Evolutionary conservation across 345 rosid genomes (phyloP), one percentile per base, ranked within the genome.

Genomic region (Firmiana major): DNA sequence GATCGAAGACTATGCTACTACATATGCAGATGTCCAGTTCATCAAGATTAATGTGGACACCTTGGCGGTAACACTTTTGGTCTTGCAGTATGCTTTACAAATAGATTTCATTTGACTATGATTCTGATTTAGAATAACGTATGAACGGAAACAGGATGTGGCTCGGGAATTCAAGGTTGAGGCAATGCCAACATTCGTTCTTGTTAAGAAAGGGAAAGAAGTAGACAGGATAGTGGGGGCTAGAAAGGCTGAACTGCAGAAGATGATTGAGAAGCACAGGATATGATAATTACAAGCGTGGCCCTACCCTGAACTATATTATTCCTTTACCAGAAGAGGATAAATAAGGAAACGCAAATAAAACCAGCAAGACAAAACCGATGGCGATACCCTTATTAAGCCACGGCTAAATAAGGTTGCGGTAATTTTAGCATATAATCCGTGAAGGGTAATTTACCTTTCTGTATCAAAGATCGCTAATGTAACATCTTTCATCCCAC

Each of bases 21-120:
- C 66, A 54, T 89, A 84, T 82, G 58, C 84, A 0, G 87, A 90
- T 51, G 90, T 89, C 28, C 86, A 86, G 80, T 90, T 95, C 73
- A 79, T 95, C 86, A 89, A 85, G 89, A 84, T 93, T 55, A 96
- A 91, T 71, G 90, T 90, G 4, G 99, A 95, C 71, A 80, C 75
- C 51, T 49, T 91, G 54, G 28, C 38, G 82, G 97, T 95, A 83
- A 73, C 45, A 57, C 16, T 38, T 16, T 13, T 38, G 0, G 19
- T 26, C 16, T 15, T 49, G 17, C 3, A 3, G 6, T 51, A n/a
- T 40, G 2, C 34, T 12, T 15, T n/a, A 36, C 22, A 49, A 49
- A 5, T 49, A 49, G n/a, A 16, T 16, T 49, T 1, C 8, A n/a
- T 54, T 54, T 60, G 21, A 2, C 6, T n/a, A 2, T 67, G 7